Evolutionary conservation across 2,329 filamentous ascomycete genomes (phyloP).

Genomic region (Alternaria hordeiaustralica): DNA sequence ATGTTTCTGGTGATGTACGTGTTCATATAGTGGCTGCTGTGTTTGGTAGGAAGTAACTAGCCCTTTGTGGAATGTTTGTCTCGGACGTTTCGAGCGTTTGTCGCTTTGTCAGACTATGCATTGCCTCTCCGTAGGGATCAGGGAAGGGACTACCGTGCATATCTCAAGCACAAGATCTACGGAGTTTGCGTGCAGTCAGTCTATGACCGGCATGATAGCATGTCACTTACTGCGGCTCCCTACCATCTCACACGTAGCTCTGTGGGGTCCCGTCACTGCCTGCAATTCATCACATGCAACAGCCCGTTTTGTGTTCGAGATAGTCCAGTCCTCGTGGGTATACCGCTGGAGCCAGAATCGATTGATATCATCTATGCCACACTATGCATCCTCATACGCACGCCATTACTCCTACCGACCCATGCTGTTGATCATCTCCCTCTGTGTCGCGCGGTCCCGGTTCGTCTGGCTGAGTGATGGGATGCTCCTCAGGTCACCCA

Average conservation of each 20-base stretch:
- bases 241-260: background rate
- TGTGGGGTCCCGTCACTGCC: background rate
- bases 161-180: background rate
- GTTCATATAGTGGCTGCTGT: background rate
- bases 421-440: conserved; percentile 78
- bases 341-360: background rate
- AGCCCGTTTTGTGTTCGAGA: background rate
- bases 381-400: background rate
- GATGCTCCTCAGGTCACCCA: conserved; percentile 90
- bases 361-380: conserved; percentile 13
- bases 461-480: conserved; percentile 83
- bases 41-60: background rate
- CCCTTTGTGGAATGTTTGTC: background rate
- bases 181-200: background rate
- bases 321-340: background rate
- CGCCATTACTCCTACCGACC: conserved; percentile 26
- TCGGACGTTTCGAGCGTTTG: background rate
- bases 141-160: background rate
- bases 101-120: background rate
- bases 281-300: background rate
- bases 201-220: background rate
- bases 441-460: conserved; percentile 81
- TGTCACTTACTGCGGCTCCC: background rate
- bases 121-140: background rate
- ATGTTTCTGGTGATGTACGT: background rate